Conservation (phyloP, 306 rosid genomes). For the Datisca glomerata region DNA sequence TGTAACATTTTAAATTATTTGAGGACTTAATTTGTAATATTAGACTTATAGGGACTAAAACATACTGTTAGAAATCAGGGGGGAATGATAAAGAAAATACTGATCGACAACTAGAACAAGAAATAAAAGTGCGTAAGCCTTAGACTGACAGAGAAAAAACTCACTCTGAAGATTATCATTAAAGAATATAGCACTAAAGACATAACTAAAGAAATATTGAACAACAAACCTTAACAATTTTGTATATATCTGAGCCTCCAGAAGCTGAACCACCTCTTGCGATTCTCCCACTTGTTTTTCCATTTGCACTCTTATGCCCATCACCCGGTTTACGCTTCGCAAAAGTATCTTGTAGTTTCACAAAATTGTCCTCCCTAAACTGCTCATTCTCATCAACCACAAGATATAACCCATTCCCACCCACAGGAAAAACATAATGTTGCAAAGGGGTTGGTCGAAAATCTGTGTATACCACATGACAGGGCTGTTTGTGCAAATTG, state of each 20-base stretch:
- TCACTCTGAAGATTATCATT: no score
- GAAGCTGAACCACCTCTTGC: constrained; percentile 51
- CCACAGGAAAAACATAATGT: constrained; percentile 75
- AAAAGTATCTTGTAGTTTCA: constrained; percentile 64
- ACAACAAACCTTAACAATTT: constrained; percentile 74
- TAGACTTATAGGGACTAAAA: no score
- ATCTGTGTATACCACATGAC: constrained; percentile 94
- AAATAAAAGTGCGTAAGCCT: no score
- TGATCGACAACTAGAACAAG: no score
- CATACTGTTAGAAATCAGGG: no score
- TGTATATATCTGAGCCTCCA: constrained; percentile 86
- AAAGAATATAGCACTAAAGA: not conserved
- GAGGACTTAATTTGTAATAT: no score
- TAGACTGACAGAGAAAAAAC: no score
- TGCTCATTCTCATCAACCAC: constrained; percentile 81
- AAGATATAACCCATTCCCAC: constrained; percentile 77
- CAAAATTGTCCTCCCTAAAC: constrained; percentile 73
- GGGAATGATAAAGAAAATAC: no score
- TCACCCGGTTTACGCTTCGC: constrained; percentile 43
- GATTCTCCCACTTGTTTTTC: constrained; percentile 42
- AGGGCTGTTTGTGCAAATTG: constrained; percentile 79
- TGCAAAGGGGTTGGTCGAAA: constrained; percentile 90
- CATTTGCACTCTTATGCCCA: constrained; percentile 34
- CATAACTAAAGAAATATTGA: not conserved
- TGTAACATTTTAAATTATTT: no score